Conservation (phyloP, 2,329 filamentous ascomycete species). For the Pseudopithomyces maydicus region DNA sequence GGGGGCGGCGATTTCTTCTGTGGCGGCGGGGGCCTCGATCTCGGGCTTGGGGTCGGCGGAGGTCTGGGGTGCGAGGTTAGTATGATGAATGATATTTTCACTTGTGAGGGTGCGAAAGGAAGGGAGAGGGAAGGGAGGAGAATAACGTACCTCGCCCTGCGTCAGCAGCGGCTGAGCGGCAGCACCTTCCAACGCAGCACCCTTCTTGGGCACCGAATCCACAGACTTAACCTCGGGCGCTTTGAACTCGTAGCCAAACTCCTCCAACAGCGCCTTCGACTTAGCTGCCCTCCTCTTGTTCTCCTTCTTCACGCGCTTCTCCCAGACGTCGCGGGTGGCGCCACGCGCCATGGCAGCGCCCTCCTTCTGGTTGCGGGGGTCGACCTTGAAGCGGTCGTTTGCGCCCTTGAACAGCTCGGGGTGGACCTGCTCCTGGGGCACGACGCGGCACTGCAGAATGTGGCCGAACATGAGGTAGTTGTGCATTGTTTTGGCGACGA, state of each 20-base stretch:
- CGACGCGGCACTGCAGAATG: constrained; percentile 83
- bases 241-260: constrained; percentile 85
- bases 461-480: constrained; percentile 96
- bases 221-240: constrained; percentile 72
- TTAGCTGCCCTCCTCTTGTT: constrained; percentile 70
- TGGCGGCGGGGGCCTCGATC: constrained; percentile 2
- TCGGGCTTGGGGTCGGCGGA: constrained; percentile 9
- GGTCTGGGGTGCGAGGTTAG: background rate
- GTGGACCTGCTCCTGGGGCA: constrained; percentile 79
- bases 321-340: constrained; percentile 77
- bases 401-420: constrained; percentile 86
- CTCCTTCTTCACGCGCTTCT: constrained; percentile 74
- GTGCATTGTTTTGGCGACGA: constrained; percentile 95
- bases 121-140: too few species aligned
- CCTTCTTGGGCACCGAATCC: constrained; percentile 45
- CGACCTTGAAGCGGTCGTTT: constrained; percentile 84
- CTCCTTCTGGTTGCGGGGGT: constrained; percentile 86
- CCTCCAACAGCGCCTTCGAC: constrained; percentile 73
- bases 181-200: constrained; percentile 26
- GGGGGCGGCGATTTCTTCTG: constrained; percentile 11
- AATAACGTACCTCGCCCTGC: constrained; percentile 21
- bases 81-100: background rate
- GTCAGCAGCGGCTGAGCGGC: constrained; percentile 34
- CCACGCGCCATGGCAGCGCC: constrained; percentile 76
- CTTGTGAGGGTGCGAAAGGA: too few species aligned